A percentile compares a stretch with the other conserved stretches of the same genome.
Evolutionary conservation across 768 basidiomycete species (phyloP).

Genomic region (Termitomyces sp.): DNA sequence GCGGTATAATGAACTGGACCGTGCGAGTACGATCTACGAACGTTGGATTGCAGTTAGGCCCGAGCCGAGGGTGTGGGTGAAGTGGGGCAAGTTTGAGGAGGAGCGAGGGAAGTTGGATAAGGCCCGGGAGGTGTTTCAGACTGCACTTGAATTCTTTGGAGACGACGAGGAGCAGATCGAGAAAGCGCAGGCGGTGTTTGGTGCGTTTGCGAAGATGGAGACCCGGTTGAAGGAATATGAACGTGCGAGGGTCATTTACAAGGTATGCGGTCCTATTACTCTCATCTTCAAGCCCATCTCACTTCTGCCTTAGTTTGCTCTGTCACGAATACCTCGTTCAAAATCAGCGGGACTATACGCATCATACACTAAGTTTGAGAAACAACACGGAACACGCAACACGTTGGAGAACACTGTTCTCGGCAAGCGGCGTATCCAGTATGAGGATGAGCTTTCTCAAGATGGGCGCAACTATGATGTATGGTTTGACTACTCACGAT

Average conservation of each 20-base stretch:
- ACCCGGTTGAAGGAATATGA: conserved; percentile 94
- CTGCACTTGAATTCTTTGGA: conserved; percentile 84
- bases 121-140: conserved; percentile 85
- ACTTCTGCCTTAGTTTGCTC: conserved; percentile 69
- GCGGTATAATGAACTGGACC: conserved; percentile 85
- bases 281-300: background rate
- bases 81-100: conserved; percentile 87
- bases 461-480: conserved; percentile 95
- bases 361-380: conserved; percentile 95
- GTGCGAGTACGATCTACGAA: conserved; percentile 91
- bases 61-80: conserved; percentile 80
- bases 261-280: conserved; percentile 42
- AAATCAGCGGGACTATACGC: conserved; percentile 87
- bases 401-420: conserved; percentile 92
- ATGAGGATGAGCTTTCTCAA: conserved; percentile 91
- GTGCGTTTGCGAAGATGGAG: conserved; percentile 96
- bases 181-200: conserved; percentile 93
- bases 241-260: conserved; percentile 94
- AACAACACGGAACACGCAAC: conserved; percentile 88
- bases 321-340: conserved; percentile 85
- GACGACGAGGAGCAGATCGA: conserved; percentile 91
- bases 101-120: conserved; percentile 70
- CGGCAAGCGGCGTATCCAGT: conserved; percentile 97
- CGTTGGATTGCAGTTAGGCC: conserved; percentile 75
- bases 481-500: conserved; percentile 94